phyloP scores from a whole-genome alignment of 495 filamentous ascomycete genomes.

The Neurospora sp. region DNA sequence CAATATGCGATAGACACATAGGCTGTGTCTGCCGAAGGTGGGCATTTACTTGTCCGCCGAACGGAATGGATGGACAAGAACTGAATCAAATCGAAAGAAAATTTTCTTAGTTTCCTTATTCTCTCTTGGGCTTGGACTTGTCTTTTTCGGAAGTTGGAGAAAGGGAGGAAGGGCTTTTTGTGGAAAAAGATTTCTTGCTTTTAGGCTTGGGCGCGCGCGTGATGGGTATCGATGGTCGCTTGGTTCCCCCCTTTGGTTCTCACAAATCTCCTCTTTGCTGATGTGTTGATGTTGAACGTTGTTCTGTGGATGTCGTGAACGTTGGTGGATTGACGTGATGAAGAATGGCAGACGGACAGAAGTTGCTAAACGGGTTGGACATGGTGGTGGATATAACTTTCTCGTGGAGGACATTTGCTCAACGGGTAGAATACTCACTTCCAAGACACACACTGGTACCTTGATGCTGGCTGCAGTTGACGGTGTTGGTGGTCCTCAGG shows the following conservation, averaged over 20 bases:
- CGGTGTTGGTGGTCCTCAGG: too few species aligned
- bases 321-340: neutral
- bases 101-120: neutral
- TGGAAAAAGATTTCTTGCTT: neutral
- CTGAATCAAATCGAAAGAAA: neutral
- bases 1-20: too few species aligned
- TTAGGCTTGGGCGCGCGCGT: neutral
- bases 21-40: too few species aligned
- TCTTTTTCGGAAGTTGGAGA: neutral
- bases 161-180: neutral
- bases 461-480: too few species aligned
- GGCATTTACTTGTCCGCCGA: too few species aligned
- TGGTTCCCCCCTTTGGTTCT: neutral
- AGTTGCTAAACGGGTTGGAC: too few species aligned
- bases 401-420: neutral
- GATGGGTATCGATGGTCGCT: neutral
- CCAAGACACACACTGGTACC: too few species aligned
- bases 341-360: neutral
- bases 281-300: neutral
- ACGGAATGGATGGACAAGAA: neutral
- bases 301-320: neutral
- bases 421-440: too few species aligned
- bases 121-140: neutral
- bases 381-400: neutral
- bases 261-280: neutral